phyloP scores from a whole-genome alignment of 2,329 filamentous ascomycete genomes.

The Xylaria polymorpha region DNA sequence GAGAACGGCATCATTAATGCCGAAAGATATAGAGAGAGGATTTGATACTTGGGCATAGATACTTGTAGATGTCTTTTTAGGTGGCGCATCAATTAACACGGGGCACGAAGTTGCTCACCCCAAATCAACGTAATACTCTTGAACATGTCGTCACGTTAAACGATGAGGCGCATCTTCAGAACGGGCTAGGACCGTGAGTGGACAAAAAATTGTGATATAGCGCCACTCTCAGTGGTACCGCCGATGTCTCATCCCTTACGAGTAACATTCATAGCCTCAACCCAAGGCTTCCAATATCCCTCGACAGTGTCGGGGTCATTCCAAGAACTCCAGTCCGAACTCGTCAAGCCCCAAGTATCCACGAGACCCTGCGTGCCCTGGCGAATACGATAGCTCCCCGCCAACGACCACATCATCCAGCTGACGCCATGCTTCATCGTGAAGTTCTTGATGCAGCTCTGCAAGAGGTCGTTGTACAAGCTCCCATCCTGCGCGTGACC shows the following conservation, averaged over 20 bases:
- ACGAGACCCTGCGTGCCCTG: conserved; percentile 58
- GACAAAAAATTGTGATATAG: neutral
- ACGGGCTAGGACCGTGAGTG: too few relatives aligned
- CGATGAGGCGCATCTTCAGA: neutral
- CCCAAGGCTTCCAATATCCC: conserved; percentile 63
- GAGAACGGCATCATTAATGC: neutral
- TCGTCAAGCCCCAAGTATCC: conserved; percentile 62
- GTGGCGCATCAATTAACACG: neutral
- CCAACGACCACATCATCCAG: conserved; percentile 63
- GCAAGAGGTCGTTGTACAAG: conserved; percentile 58
- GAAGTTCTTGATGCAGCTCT: conserved; percentile 59
- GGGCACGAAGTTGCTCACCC: too few relatives aligned
- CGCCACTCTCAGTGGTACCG: neutral
- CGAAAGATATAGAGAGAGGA: neutral
- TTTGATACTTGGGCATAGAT: neutral
- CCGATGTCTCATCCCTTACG: conserved; percentile 26
- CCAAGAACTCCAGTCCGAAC: conserved; percentile 60
- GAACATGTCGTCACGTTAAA: neutral
- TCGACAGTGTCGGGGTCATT: conserved; percentile 58
- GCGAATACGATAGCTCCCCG: conserved; percentile 60
- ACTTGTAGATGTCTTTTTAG: neutral
- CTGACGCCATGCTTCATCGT: conserved; percentile 58
- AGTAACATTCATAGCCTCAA: conserved; percentile 55
- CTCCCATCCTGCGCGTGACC: conserved; percentile 57
- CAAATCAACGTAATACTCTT: neutral